These are phyloP conservation scores for Venturia effusa DNA, from an alignment of 2,329 filamentous ascomycete genomes.

Conservation along the genomic window DNA sequence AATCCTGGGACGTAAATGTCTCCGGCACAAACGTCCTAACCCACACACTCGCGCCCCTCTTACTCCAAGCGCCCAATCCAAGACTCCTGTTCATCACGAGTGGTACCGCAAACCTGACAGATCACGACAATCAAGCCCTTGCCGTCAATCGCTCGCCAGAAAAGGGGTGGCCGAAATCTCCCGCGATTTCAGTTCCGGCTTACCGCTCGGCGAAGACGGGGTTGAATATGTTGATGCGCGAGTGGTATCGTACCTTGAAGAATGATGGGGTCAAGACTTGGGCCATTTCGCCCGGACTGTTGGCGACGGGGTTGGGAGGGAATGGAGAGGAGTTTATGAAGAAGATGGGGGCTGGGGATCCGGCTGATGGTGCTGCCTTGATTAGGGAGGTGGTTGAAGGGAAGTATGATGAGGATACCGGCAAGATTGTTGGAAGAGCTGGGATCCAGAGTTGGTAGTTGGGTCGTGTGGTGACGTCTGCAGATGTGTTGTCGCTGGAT, in stretches of 20 bases:
- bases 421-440: constrained; percentile 25
- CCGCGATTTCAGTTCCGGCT: constrained; percentile 16
- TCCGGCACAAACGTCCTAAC: constrained; percentile 29
- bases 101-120: constrained; percentile 24
- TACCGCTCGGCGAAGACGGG: constrained; percentile 36
- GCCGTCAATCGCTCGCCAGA: constrained; percentile 19
- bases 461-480: no score
- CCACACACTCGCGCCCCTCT: constrained; percentile 24
- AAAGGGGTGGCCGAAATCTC: constrained; percentile 38
- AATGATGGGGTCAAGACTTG: constrained; percentile 39
- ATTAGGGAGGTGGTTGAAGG: constrained; percentile 30
- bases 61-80: constrained; percentile 24
- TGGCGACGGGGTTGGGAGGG: constrained; percentile 34
- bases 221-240: constrained; percentile 39
- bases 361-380: constrained; percentile 25
- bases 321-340: constrained; percentile 17
- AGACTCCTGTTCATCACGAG: constrained; percentile 31
- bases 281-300: constrained; percentile 33
- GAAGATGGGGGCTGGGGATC: constrained; percentile 27
- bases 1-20: constrained; percentile 28
- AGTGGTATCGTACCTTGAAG: constrained; percentile 32
- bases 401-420: constrained; percentile 26
- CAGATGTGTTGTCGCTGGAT: no score
- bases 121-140: constrained; percentile 17
- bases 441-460: constrained; percentile 29